A percentile compares a stretch with the other conserved stretches of the same genome.
phyloP scores from a whole-genome alignment of 1,284 basidiomycete genomes.

The Wolfiporia cocos region DNA sequence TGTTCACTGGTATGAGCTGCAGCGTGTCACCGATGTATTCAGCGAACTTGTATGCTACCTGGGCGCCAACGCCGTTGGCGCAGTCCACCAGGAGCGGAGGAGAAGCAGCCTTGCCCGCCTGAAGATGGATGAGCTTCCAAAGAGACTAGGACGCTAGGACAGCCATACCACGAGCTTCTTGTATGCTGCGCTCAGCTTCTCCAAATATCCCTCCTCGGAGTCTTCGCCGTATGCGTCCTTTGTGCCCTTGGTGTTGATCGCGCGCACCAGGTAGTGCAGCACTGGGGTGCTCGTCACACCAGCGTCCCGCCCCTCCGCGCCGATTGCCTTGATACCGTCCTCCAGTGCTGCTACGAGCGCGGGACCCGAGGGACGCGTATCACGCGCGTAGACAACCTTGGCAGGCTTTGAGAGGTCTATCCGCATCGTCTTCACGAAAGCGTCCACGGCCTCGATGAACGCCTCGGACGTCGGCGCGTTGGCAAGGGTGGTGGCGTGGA shows the following conservation, averaged over 20 bases:
- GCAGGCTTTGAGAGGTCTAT: conserved; percentile 81
- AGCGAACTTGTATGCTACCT: conserved; percentile 56
- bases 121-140: background rate
- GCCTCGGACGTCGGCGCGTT: conserved; percentile 77
- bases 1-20: conserved; percentile 62
- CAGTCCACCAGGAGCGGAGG: conserved; percentile 84
- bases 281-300: conserved; percentile 94
- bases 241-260: conserved; percentile 81
- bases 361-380: conserved; percentile 90
- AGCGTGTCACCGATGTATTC: conserved; percentile 51
- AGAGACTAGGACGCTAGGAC: too few relatives aligned
- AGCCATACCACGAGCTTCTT: conserved; percentile 77
- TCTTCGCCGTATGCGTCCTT: conserved; percentile 80
- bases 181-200: conserved; percentile 84
- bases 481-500: conserved; percentile 83
- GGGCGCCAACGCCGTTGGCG: conserved; percentile 94
- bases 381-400: conserved; percentile 85
- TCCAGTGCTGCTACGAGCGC: conserved; percentile 78
- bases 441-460: conserved; percentile 63
- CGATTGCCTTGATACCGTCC: conserved; percentile 76
- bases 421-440: conserved; percentile 59
- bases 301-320: conserved; percentile 58
- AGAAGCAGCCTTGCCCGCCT: conserved; percentile 58
- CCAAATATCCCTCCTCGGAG: conserved; percentile 82
- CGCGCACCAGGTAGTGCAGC: conserved; percentile 91